These are phyloP conservation scores for Globisporangium radiosum DNA, from an alignment of 352 stramenopile genomes.

Conservation along the genomic window DNA sequence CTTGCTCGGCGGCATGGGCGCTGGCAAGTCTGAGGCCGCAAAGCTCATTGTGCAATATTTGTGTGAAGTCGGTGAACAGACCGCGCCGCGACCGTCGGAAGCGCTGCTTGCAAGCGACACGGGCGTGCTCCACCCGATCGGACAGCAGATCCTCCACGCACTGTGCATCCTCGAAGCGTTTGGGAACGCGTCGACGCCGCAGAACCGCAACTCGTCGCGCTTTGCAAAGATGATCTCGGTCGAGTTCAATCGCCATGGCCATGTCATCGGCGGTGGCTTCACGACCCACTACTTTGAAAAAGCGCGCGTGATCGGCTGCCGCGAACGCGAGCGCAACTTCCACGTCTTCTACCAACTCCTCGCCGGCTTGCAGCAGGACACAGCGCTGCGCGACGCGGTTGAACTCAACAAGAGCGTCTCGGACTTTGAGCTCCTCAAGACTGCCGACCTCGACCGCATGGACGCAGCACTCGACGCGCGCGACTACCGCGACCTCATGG, in stretches of 20 bases:
- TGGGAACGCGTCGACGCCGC: slow-evolving; percentile 46
- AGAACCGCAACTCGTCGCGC: slow-evolving; percentile 70
- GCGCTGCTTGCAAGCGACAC: slow-evolving; percentile 27
- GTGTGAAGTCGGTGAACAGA: slow-evolving; percentile 68
- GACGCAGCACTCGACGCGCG: slow-evolving; percentile 53
- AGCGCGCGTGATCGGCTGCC: slow-evolving; percentile 71
- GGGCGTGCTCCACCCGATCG: slow-evolving; percentile 60
- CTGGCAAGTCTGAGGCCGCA: slow-evolving; percentile 72
- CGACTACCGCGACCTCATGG: slow-evolving; percentile 76
- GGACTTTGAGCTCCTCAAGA: slow-evolving; percentile 62
- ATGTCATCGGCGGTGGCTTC: slow-evolving; percentile 74
- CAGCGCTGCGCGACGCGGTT: slow-evolving; percentile 51
- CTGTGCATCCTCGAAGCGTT: slow-evolving; percentile 79
- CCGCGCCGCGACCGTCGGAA: slow-evolving; percentile 17
- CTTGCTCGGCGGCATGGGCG: slow-evolving; percentile 62
- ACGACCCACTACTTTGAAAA: slow-evolving; percentile 83
- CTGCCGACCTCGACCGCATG: slow-evolving; percentile 27
- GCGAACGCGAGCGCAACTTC: slow-evolving; percentile 86
- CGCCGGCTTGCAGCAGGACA: slow-evolving; percentile 65
- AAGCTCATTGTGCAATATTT: slow-evolving; percentile 82
- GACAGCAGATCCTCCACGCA: slow-evolving; percentile 75
- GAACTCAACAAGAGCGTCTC: slow-evolving; percentile 51
- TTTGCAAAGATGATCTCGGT: slow-evolving; percentile 84
- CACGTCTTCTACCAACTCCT: slow-evolving; percentile 93
- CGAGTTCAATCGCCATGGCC: slow-evolving; percentile 70